Percentiles rank a stretch among this genome's conserved stretches.
Evolutionary conservation across 495 filamentous ascomycete species (phyloP).

Genomic region (Tuber umbilicatum): DNA sequence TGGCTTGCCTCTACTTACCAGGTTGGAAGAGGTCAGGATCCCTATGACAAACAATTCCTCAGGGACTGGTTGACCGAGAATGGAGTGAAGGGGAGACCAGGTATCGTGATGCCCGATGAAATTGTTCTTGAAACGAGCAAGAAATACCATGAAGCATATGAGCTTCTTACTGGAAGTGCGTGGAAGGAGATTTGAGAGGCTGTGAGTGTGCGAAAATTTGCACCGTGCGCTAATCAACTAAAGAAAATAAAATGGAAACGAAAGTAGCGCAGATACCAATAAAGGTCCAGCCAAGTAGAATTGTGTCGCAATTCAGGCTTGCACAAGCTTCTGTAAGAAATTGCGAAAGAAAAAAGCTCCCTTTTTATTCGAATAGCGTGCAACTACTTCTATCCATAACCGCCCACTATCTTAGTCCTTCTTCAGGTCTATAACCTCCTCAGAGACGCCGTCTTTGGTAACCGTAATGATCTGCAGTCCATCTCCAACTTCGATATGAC

Average conservation of each 20-base stretch:
- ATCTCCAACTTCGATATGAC: constrained; percentile 98
- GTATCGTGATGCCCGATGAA: constrained; percentile 60
- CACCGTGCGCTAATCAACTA: neutral
- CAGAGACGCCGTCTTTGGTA: constrained; percentile 60
- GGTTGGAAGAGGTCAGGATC: constrained; percentile 66
- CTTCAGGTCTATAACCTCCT: constrained; percentile 83
- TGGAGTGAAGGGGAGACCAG: constrained; percentile 64
- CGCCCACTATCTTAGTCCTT: constrained; percentile 57
- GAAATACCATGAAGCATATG: constrained; percentile 66
- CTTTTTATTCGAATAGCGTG: neutral
- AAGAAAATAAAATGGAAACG: neutral
- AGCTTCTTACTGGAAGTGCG: constrained; percentile 60
- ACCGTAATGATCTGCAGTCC: constrained; percentile 80
- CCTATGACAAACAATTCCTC: constrained; percentile 87
- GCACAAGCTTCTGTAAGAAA: neutral
- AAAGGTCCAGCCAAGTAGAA: neutral
- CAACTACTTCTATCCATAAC: constrained; percentile 7
- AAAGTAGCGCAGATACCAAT: neutral
- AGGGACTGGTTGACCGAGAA: constrained; percentile 73
- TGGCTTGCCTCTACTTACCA: constrained; percentile 72
- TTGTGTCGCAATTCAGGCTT: too few species aligned
- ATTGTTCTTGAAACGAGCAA: constrained; percentile 56
- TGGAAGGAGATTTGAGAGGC: constrained; percentile 20
- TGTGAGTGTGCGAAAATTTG: neutral
- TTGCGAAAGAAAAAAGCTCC: neutral